Base-by-base conservation (phyloP, 257 asterid species). In the Plectranthus barbatus region DNA sequence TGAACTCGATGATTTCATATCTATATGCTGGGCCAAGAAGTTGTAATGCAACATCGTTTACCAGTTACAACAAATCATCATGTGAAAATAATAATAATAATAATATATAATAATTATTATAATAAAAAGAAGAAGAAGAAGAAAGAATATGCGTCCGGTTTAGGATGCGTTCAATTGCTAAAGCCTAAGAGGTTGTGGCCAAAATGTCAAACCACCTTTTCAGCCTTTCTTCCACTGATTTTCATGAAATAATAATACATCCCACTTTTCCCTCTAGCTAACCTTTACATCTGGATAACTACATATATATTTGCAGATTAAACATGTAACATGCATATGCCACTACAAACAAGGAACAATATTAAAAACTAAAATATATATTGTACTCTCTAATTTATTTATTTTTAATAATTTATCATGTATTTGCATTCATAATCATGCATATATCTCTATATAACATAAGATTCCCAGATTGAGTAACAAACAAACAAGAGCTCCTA, bases 141-240 rank as follows among this genome's bases (percentile, higher is more conserved):
- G 54, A 70, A 70, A 10, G n/a, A 52, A 62, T 51, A 75, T 50
- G 60, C 67, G 45, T 73, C 76, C 86, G 70, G n/a, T 69, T 67
- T 36, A 60, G 70, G 81, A 82, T 82, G 63, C 87, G 72, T 68
- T 74, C 13, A 71, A 2, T 26, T 33, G 41, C 81, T 74, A 77
- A 72, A 70, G 45, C 83, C 80, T 68, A 77, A 70, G 69, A 56
- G 64, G 72, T 79, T 70, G 64, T 47, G 55, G 79, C 85, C 85
- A 82, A 82, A 74, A 72, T 64, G 45, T 72, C 74, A 64, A 64
- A 71, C 46, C 72, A 75, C 83, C 71, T 73, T 60, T 76, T 66
- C 66, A 50, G 57, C 45, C 71, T 69, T 60, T 33, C 39, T 56
- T 49, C 44, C 68, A 36, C 44, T 62, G 48, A 67, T 56, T 73